Evolutionary conservation across 768 basidiomycete species (phyloP).

Genomic region (Amylocystis lapponica): DNA sequence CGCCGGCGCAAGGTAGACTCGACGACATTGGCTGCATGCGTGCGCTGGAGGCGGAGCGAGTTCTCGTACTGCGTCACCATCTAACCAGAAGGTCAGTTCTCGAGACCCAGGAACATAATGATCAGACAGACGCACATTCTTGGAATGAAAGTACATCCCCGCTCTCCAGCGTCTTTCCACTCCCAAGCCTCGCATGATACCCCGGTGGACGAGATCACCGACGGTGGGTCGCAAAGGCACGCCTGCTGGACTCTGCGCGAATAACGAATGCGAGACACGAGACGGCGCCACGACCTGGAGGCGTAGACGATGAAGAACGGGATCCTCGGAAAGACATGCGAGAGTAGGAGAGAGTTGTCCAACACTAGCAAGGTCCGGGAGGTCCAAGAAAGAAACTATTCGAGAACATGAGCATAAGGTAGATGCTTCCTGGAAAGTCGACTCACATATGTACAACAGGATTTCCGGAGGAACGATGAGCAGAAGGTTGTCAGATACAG

Average conservation of each 20-base stretch:
- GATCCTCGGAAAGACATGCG: constrained; percentile 50
- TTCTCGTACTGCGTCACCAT: constrained; percentile 65
- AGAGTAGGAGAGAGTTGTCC: constrained; percentile 43
- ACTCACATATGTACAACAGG: constrained; percentile 3
- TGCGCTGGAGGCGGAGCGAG: constrained; percentile 46
- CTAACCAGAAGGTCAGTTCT: constrained; percentile 27
- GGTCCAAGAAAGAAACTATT: constrained; percentile 64
- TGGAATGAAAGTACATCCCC: constrained; percentile 61
- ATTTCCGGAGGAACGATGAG: constrained; percentile 2
- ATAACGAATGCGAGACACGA: constrained; percentile 59
- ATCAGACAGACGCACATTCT: constrained; percentile 38
- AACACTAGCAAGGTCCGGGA: constrained; percentile 60
- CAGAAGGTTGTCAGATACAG: background rate
- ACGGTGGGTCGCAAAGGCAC: constrained; percentile 57
- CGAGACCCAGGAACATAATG: constrained; percentile 3
- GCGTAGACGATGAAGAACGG: constrained; percentile 56
- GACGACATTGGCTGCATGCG: constrained; percentile 46
- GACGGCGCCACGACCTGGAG: constrained; percentile 60
- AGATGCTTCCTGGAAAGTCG: background rate
- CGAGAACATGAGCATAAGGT: background rate
- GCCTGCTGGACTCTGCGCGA: constrained; percentile 52
- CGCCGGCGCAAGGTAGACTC: constrained; percentile 50
- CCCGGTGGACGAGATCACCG: constrained; percentile 60
- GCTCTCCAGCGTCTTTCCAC: constrained; percentile 63
- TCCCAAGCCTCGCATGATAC: constrained; percentile 63